Evolutionary conservation across 192 early-diverging fungal genomes (phyloP).

Genomic region (Coemansia sp.): DNA sequence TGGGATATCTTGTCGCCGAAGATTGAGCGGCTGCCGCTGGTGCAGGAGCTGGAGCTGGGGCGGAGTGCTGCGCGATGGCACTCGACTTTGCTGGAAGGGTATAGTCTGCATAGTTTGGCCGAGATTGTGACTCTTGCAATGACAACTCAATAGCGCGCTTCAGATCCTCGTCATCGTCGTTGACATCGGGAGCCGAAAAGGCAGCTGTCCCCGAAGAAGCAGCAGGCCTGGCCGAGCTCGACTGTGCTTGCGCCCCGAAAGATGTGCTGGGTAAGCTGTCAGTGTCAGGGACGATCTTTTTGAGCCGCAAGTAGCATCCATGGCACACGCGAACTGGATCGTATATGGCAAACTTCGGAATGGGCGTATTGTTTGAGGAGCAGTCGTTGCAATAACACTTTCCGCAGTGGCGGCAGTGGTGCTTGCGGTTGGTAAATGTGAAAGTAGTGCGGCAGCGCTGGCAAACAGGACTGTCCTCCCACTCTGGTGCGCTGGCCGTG

Average conservation of each 20-base stretch:
- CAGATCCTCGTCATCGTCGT: constrained; percentile 88
- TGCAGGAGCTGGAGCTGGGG: constrained; percentile 1
- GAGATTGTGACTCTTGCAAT: constrained; percentile 66
- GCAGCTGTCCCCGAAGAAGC: constrained; percentile 13
- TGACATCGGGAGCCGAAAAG: constrained; percentile 27
- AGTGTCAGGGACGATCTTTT: constrained; percentile 56
- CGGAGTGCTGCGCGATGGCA: not conserved
- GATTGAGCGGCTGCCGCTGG: constrained; percentile 9
- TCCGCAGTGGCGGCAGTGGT: constrained; percentile 98
- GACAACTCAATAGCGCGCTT: constrained; percentile 93
- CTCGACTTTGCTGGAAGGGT: constrained; percentile 19
- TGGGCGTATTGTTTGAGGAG: constrained; percentile 82
- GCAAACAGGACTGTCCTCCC: constrained; percentile 94
- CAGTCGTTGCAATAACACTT: constrained; percentile 92
- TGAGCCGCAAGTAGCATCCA: constrained; percentile 82
- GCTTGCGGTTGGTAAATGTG: constrained; percentile 95
- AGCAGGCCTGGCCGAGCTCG: constrained; percentile 6
- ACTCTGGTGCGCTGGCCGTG: constrained; percentile 91
- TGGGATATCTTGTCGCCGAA: constrained; percentile 21
- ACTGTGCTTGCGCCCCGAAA: not conserved
- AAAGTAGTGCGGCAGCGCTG: constrained; percentile 92
- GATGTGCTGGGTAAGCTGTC: constrained; percentile 10
- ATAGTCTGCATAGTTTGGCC: constrained; percentile 50
- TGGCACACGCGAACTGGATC: constrained; percentile 96
- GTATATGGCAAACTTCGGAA: constrained; percentile 87